phyloP scores from a whole-genome alignment of 23 red algal species.

The Gracilaria gracilis region DNA sequence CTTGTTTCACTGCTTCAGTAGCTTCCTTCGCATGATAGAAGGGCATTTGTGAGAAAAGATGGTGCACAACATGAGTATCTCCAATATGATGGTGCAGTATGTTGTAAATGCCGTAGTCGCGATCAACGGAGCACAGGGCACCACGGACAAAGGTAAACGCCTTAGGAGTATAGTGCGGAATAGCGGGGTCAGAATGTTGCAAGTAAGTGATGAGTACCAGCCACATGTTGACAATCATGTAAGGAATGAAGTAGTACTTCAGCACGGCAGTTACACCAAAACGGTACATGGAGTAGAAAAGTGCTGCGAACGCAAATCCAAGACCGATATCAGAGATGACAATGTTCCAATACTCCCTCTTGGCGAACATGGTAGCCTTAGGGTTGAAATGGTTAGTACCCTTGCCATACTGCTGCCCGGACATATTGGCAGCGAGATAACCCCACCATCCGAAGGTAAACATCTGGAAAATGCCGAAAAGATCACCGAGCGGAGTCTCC shows the following conservation, averaged over 20 bases:
- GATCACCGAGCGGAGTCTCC: constrained; percentile 76
- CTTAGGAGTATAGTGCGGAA: constrained; percentile 88
- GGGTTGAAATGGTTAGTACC: constrained; percentile 88
- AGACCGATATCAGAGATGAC: constrained; percentile 83
- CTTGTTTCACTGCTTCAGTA: constrained; percentile 82
- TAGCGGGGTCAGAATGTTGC: constrained; percentile 92
- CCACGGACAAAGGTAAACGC: constrained; percentile 86
- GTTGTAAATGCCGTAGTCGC: constrained; percentile 84
- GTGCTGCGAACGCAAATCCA: constrained; percentile 47
- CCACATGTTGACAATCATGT: constrained; percentile 95
- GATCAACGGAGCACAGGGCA: constrained; percentile 86
- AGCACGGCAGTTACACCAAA: constrained; percentile 57
- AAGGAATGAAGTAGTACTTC: constrained; percentile 89
- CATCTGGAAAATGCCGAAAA: constrained; percentile 78
- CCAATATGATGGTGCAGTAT: constrained; percentile 94
- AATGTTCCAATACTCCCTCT: constrained; percentile 73
- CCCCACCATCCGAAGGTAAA: constrained; percentile 86
- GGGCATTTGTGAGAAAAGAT: constrained; percentile 93
- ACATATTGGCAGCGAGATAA: constrained; percentile 75
- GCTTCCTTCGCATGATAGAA: constrained; percentile 88
- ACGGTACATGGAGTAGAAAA: constrained; percentile 39
- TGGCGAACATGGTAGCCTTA: constrained; percentile 66
- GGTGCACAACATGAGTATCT: constrained; percentile 90
- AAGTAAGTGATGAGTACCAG: constrained; percentile 91
- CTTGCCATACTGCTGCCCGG: constrained; percentile 66